phyloP scores from a whole-genome alignment of 331 rosid genomes.

The Malus hybrid region DNA sequence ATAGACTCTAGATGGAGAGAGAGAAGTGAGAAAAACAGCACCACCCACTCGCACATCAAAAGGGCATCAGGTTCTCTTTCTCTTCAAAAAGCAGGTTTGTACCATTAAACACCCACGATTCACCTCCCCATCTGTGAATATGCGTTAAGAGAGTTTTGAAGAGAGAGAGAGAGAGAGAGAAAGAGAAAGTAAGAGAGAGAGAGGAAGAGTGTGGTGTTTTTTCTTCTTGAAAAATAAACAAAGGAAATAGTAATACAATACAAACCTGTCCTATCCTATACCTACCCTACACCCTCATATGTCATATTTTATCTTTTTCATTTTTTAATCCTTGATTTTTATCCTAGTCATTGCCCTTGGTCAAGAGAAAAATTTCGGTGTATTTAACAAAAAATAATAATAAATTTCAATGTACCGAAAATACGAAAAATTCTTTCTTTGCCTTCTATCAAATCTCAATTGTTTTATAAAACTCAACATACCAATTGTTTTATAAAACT shows the following conservation, averaged over 20 bases:
- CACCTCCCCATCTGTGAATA: constrained; percentile 44
- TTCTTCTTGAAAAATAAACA: not conserved
- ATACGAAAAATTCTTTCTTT: too few species aligned
- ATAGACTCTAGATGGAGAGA: not conserved
- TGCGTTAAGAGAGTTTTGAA: constrained; percentile 17
- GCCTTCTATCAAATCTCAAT: too few species aligned
- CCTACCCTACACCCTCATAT: constrained; percentile 18
- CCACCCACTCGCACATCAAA: constrained; percentile 37
- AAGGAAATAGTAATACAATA: not conserved
- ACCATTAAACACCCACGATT: constrained; percentile 36
- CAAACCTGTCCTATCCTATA: constrained; percentile 27
- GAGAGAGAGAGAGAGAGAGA: not conserved
- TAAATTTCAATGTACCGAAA: too few species aligned
- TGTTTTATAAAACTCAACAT: too few species aligned
- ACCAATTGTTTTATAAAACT: too few species aligned
- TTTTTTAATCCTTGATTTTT: not conserved
- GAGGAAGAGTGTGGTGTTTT: not conserved
- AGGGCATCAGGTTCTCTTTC: constrained; percentile 33
- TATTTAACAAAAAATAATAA: too few species aligned
- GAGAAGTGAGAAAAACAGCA: constrained; percentile 13
- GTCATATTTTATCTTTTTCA: not conserved
- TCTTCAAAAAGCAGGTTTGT: constrained; percentile 31
- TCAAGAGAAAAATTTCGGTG: too few species aligned
- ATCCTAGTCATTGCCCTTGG: not conserved
- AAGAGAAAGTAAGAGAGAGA: not conserved